These are phyloP conservation scores for Xylaria castorea DNA, from an alignment of 495 filamentous ascomycete species.

Conservation along the genomic window DNA sequence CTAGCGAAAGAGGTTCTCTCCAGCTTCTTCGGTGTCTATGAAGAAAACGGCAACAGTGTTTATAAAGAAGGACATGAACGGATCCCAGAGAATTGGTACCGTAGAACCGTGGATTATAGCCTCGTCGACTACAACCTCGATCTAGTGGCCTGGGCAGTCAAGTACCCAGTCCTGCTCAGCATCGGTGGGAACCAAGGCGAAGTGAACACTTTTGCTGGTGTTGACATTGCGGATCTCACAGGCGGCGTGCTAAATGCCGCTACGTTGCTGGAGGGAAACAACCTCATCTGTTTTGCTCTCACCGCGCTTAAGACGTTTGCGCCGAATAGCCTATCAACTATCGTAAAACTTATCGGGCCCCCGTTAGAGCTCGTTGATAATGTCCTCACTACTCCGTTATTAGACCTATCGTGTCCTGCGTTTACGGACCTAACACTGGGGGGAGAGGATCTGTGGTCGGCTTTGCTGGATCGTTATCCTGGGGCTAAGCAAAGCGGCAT, in stretches of 20 bases:
- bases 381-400: neutral
- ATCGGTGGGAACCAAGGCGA: slow-evolving; percentile 65
- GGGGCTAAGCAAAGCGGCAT: slow-evolving; percentile 35
- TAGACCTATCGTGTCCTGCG: slow-evolving; percentile 43
- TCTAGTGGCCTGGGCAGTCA: slow-evolving; percentile 43
- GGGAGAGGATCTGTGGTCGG: slow-evolving; percentile 45
- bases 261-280: slow-evolving; percentile 54
- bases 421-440: slow-evolving; percentile 48
- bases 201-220: slow-evolving; percentile 61
- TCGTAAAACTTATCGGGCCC: slow-evolving; percentile 37
- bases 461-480: slow-evolving; percentile 44
- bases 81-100: slow-evolving; percentile 69
- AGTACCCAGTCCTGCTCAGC: slow-evolving; percentile 38
- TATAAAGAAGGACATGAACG: slow-evolving; percentile 58
- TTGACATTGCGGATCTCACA: slow-evolving; percentile 57
- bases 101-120: slow-evolving; percentile 47
- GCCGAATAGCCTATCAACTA: slow-evolving; percentile 47
- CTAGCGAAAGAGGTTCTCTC: slow-evolving; percentile 46
- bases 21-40: slow-evolving; percentile 56
- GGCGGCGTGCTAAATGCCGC: slow-evolving; percentile 54
- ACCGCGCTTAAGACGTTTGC: slow-evolving; percentile 50
- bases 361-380: neutral
- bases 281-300: slow-evolving; percentile 56
- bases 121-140: slow-evolving; percentile 50
- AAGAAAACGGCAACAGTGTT: slow-evolving; percentile 44